Evolutionary conservation across 2,329 filamentous ascomycete species (phyloP).

Genomic region (Fusarium albidum): DNA sequence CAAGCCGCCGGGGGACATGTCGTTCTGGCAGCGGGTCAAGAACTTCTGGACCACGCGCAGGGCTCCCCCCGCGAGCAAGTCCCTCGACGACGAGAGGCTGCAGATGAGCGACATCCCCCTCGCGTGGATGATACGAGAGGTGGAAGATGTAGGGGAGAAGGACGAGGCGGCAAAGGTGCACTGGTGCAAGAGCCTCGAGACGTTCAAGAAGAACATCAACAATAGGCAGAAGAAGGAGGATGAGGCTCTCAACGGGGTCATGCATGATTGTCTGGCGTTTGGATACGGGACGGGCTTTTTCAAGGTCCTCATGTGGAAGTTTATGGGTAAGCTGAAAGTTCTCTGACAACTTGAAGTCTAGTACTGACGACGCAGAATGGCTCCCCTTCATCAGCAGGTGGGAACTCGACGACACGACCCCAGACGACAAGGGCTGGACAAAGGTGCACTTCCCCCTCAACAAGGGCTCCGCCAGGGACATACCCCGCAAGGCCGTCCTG

Average conservation of each 20-base stretch:
- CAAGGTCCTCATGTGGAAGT: slow-evolving; percentile 52
- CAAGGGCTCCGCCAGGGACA: slow-evolving; percentile 47
- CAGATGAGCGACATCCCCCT: slow-evolving; percentile 60
- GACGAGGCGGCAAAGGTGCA: slow-evolving; percentile 41
- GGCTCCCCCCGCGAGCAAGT: slow-evolving; percentile 41
- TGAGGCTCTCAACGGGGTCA: slow-evolving; percentile 43
- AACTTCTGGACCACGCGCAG: slow-evolving; percentile 48
- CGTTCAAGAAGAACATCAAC: slow-evolving; percentile 45
- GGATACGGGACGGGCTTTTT: slow-evolving; percentile 49
- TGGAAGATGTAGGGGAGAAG: slow-evolving; percentile 46
- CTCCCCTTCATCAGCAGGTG: slow-evolving; percentile 51
- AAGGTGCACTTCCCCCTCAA: slow-evolving; percentile 50
- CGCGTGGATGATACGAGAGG: slow-evolving; percentile 61
- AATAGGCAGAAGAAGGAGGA: slow-evolving; percentile 42
- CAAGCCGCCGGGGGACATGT: no score
- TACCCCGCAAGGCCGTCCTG: no score
- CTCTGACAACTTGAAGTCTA: background rate
- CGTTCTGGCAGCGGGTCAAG: slow-evolving; percentile 45
- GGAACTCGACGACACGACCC: slow-evolving; percentile 43
- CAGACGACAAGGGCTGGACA: slow-evolving; percentile 31
- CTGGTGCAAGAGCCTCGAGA: slow-evolving; percentile 44
- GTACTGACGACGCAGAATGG: no score
- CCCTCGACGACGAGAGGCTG: slow-evolving; percentile 45
- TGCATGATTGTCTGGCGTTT: slow-evolving; percentile 51
- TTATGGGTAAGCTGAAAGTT: slow-evolving; percentile 50